Evolutionary conservation across 2,329 filamentous ascomycete species (phyloP).

Genomic region (Paraphoma sp.): DNA sequence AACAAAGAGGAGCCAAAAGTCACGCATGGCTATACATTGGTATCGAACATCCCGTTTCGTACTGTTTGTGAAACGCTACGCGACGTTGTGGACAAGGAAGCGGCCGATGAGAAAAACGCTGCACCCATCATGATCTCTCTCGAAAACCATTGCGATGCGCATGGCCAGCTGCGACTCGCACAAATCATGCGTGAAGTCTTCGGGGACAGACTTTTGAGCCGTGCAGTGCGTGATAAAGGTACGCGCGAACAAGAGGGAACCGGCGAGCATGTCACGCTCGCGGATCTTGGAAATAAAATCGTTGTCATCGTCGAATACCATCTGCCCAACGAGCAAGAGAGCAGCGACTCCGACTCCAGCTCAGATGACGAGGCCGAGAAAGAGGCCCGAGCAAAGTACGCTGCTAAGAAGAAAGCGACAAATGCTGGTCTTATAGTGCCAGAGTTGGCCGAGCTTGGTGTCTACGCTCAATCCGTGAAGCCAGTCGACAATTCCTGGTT

Average conservation of each 20-base stretch:
- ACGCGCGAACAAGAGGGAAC: conserved; percentile 60
- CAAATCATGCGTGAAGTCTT: conserved; percentile 71
- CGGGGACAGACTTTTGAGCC: conserved; percentile 65
- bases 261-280: conserved; percentile 62
- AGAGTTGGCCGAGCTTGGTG: conserved; percentile 69
- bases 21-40: conserved; percentile 73
- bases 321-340: conserved; percentile 59
- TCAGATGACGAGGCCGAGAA: conserved; percentile 53
- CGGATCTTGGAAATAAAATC: conserved; percentile 68
- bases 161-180: conserved; percentile 67
- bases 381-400: conserved; percentile 62
- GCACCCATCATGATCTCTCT: conserved; percentile 70
- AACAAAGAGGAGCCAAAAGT: conserved; percentile 70
- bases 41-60: conserved; percentile 70
- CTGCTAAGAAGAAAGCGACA: conserved; percentile 58
- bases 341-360: conserved; percentile 40
- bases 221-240: conserved; percentile 63
- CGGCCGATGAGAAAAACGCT: conserved; percentile 52
- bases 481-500: conserved; percentile 72
- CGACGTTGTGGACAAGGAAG: conserved; percentile 66
- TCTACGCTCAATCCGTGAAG: conserved; percentile 75
- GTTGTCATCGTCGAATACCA: conserved; percentile 73
- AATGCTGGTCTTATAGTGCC: conserved; percentile 63
- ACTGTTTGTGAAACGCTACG: conserved; percentile 70
- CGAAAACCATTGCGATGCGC: conserved; percentile 69